Evolutionary conservation across 208 protist species (phyloP).

Genomic region (Crithidia bombi): DNA sequence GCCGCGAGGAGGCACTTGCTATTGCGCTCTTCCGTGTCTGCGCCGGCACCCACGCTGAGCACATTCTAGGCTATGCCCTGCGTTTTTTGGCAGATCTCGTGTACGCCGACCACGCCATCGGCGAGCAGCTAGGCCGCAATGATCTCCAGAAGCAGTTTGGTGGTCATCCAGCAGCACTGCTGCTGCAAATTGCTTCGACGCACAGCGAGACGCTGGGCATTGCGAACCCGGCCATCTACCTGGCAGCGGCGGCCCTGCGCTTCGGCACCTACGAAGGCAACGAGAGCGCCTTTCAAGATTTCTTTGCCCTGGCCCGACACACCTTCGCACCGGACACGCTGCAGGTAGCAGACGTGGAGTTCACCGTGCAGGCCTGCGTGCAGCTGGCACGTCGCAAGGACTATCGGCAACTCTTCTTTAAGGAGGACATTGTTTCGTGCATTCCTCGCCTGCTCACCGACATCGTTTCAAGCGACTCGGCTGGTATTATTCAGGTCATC

Average conservation of each 20-base stretch:
- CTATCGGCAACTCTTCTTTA: constrained; percentile 75
- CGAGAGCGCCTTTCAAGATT: constrained; percentile 51
- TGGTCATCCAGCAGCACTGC: constrained; percentile 46
- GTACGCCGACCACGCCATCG: constrained; percentile 43
- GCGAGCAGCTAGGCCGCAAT: constrained; percentile 50
- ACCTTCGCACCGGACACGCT: constrained; percentile 65
- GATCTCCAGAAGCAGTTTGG: constrained; percentile 55
- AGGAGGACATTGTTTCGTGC: constrained; percentile 57
- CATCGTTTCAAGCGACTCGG: constrained; percentile 77
- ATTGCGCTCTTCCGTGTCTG: constrained; percentile 64
- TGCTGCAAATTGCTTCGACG: constrained; percentile 53
- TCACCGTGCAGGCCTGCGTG: constrained; percentile 79
- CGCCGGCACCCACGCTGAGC: constrained; percentile 41
- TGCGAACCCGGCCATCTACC: constrained; percentile 74
- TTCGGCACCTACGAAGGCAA: constrained; percentile 57
- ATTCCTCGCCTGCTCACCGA: constrained; percentile 86
- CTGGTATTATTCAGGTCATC: constrained; percentile 83
- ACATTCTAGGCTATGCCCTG: constrained; percentile 70
- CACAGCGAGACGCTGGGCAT: constrained; percentile 58
- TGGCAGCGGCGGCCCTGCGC: constrained; percentile 73
- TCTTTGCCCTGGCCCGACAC: constrained; percentile 61
- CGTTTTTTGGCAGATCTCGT: constrained; percentile 85
- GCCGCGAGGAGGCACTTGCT: constrained; percentile 57
- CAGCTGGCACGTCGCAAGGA: constrained; percentile 78
- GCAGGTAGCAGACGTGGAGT: constrained; percentile 65